Evolutionary conservation across 805 yeast genomes (phyloP), one percentile per base, ranked within the genome.

Genomic region (Candida peoriensis): DNA sequence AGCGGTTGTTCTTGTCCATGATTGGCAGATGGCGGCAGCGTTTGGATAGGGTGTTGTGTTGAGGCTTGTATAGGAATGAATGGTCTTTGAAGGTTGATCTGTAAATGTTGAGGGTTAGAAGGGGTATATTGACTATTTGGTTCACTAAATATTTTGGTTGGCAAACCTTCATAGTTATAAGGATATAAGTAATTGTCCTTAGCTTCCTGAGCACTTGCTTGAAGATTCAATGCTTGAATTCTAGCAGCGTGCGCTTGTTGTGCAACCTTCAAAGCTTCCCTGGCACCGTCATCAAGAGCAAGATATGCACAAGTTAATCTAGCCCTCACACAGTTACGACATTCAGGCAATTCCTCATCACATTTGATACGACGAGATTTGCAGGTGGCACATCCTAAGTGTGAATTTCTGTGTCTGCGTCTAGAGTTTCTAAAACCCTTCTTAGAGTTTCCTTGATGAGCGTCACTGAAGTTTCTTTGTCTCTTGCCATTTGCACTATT

Each of bases 381-480:
- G 55, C 85, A 78, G 15, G 78, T 76, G 4, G 74, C 76, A 58
- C 93, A 82, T n/a, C 93, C 90, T 34, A 73, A 52, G 48, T 80
- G 87, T 6, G 85, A 78, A 58, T 80, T 80, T 38, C 79, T 64
- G 55, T 80, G 87, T 39, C 71, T 68, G 47, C 81, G 63, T 47
- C 85, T 61, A 15, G 55, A 52, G 24, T 43, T 52, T 30, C 55
- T 39, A 32, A 40, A 37, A 5, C 45, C 43, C 28, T 42, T 46
- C 30, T 44, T 51, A 4, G 32, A 20, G 14, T 26, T 12, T 7
- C 15, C 30, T 8, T 39, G 25, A 13, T 15, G n/a, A 14, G 22
- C 20, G 11, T 39, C 40, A 7, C 29, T 38, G 18, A 24, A 20
- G 19, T 33, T 20, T 17, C 27, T 45, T 15, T 19, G 13, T 37